Percentiles rank a stretch among this genome's conserved stretches.
phyloP scores from a whole-genome alignment of 2,329 filamentous ascomycete genomes.

The Pyrenophora graminea region DNA sequence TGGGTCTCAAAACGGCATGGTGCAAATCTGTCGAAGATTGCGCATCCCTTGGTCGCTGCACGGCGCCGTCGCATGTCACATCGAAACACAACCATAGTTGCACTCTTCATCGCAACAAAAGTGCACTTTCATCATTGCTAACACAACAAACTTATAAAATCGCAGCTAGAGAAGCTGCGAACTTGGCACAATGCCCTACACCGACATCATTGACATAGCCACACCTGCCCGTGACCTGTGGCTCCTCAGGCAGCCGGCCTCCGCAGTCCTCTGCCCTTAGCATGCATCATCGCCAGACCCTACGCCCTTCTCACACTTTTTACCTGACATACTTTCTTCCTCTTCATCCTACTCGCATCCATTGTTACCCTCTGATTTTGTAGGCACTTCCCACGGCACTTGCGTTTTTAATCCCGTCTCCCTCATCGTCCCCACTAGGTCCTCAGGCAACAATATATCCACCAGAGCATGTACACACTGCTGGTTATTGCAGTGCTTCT shows the following conservation, averaged over 20 bases:
- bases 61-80: constrained; percentile 24
- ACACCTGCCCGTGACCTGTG: constrained; percentile 27
- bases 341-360: constrained; percentile 2
- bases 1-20: constrained; percentile 26
- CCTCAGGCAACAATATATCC: constrained; percentile 30
- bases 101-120: constrained; percentile 22
- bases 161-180: constrained; percentile 25
- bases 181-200: constrained; percentile 23
- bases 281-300: constrained; percentile 15
- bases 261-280: constrained; percentile 17
- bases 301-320: constrained; percentile 21
- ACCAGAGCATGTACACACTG: constrained; percentile 36
- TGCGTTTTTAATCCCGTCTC: background rate
- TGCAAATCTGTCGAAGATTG: constrained; percentile 21
- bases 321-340: constrained; percentile 10
- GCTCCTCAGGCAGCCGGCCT: constrained; percentile 34
- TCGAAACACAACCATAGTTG: constrained; percentile 26
- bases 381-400: background rate
- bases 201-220: constrained; percentile 33
- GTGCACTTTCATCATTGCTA: constrained; percentile 33
- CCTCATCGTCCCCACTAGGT: constrained; percentile 14
- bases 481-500: constrained; percentile 34
- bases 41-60: constrained; percentile 33
- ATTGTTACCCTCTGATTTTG: constrained; percentile 1
- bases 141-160: constrained; percentile 24